Percentiles rank a stretch among this genome's conserved stretches.
These are phyloP conservation scores for Durio zibethinus DNA, from an alignment of 345 rosid genomes.

Conservation along the genomic window DNA sequence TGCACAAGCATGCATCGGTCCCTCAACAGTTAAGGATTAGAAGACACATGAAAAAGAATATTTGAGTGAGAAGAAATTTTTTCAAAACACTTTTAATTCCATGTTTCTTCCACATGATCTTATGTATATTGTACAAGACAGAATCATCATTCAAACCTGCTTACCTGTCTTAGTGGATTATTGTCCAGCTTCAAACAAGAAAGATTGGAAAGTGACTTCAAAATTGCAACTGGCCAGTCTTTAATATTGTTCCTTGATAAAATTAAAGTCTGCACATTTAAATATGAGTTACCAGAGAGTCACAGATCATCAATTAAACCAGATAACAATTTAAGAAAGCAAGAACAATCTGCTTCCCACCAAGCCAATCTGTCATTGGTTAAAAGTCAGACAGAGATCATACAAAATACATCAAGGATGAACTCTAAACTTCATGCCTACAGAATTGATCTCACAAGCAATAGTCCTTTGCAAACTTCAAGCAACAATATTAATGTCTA, in stretches of 20 bases:
- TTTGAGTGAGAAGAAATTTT: background rate
- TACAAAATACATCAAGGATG: no score
- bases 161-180: conserved; percentile 73
- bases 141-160: conserved; percentile 5
- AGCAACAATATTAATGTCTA: no score
- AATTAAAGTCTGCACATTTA: conserved; percentile 56
- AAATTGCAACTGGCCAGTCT: conserved; percentile 70
- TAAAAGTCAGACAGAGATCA: no score
- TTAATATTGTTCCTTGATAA: conserved; percentile 73
- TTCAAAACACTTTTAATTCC: background rate
- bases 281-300: background rate
- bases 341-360: background rate
- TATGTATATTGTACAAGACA: background rate
- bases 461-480: no score
- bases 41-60: background rate
- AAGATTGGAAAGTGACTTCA: conserved; percentile 61
- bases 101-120: background rate
- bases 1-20: background rate
- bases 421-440: no score
- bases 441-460: no score
- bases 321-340: background rate
- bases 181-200: conserved; percentile 73
- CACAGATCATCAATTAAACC: background rate
- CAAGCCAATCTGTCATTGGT: background rate
- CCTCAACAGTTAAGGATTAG: no score